phyloP scores from a whole-genome alignment of 768 basidiomycete species.

The Gloeopeniophorella convolvens region DNA sequence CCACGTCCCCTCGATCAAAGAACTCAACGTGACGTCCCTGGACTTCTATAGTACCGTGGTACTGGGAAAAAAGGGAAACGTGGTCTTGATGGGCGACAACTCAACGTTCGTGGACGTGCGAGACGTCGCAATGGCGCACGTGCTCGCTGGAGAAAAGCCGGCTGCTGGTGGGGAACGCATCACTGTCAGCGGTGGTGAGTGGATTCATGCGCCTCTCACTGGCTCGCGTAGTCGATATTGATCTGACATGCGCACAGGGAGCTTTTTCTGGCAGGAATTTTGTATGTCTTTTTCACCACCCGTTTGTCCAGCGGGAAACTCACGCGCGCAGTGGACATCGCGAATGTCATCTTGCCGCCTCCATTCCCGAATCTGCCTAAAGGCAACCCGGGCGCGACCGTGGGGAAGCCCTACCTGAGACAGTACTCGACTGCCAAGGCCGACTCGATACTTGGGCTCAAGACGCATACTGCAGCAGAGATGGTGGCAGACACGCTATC shows the following conservation, averaged over 20 bases:
- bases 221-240: no score
- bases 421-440: neutral
- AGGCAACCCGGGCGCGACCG: constrained; percentile 1
- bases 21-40: neutral
- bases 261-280: constrained; percentile 7
- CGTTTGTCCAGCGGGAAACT: neutral
- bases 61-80: neutral
- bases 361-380: neutral
- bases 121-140: neutral
- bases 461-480: neutral
- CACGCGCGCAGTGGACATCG: neutral
- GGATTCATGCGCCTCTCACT: neutral
- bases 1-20: neutral
- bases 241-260: no score
- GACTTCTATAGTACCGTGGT: neutral
- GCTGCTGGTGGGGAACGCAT: constrained; percentile 7
- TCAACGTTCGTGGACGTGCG: neutral
- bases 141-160: neutral
- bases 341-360: neutral
- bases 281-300: neutral
- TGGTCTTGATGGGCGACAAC: neutral
- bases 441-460: neutral
- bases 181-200: neutral
- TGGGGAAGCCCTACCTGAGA: neutral
- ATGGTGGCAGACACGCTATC: constrained; percentile 3